phyloP scores from a whole-genome alignment of 306 rosid genomes.

The Hylodesmum podocarpum region DNA sequence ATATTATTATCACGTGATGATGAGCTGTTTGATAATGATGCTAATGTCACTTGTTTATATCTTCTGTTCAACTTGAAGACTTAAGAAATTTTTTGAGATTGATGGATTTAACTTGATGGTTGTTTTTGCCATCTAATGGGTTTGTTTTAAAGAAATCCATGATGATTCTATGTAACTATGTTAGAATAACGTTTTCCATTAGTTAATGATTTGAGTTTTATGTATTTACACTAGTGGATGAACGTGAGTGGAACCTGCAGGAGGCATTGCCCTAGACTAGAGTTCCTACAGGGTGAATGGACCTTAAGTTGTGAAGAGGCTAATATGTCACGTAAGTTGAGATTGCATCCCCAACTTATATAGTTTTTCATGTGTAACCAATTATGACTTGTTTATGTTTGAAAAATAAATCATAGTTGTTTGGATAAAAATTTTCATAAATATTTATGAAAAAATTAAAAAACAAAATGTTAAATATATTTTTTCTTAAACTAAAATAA shows the following conservation, averaged over 20 bases:
- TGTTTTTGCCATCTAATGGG: too few relatives aligned
- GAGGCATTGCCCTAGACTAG: neutral
- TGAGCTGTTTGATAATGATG: neutral
- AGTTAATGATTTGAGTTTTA: neutral
- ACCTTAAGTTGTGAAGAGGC: neutral
- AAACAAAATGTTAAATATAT: too few relatives aligned
- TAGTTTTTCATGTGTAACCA: neutral
- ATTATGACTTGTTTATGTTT: neutral
- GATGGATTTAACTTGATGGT: neutral
- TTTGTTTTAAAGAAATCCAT: neutral
- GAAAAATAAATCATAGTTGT: neutral
- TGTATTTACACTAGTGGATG: neutral
- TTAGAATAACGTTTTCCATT: neutral
- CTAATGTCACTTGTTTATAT: neutral
- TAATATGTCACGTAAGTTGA: neutral
- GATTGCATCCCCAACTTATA: neutral
- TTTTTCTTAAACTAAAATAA: too few relatives aligned
- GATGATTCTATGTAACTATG: neutral
- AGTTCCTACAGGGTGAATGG: neutral
- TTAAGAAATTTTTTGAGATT: neutral
- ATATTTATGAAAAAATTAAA: too few relatives aligned
- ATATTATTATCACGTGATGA: neutral
- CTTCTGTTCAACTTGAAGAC: neutral
- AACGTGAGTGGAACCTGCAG: neutral
- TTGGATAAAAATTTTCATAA: too few relatives aligned